Evolutionary conservation across 179 eudicot species (phyloP).

Genomic region (Corrigiola litoralis): DNA sequence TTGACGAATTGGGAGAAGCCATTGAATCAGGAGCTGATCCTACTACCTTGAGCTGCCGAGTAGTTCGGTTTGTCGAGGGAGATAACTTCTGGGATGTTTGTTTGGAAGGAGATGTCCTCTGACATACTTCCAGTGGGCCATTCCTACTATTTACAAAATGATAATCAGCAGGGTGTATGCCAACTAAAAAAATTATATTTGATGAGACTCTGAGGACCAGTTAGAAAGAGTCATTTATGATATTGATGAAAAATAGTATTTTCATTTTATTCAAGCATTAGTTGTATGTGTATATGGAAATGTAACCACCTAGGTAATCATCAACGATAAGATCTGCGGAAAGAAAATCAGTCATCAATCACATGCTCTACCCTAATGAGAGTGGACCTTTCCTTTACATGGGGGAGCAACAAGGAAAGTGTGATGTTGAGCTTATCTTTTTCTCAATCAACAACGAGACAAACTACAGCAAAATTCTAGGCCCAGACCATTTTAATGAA

Average conservation of each 20-base stretch:
- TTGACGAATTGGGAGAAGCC: conserved; percentile 46
- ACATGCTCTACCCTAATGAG: too few relatives aligned
- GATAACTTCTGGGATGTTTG: conserved; percentile 30
- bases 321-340: too few relatives aligned
- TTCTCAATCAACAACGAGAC: background rate
- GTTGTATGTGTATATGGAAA: too few relatives aligned
- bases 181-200: conserved; percentile 1
- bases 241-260: too few relatives aligned
- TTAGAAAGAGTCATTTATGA: too few relatives aligned
- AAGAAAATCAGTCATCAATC: too few relatives aligned
- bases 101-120: conserved; percentile 37
- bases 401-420: too few relatives aligned
- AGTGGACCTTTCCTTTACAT: too few relatives aligned
- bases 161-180: conserved; percentile 2
- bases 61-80: conserved; percentile 27
- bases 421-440: too few relatives aligned
- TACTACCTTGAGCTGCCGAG: conserved; percentile 45
- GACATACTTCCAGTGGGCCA: conserved; percentile 43
- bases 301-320: too few relatives aligned
- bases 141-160: conserved; percentile 31
- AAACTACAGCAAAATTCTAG: background rate
- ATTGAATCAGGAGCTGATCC: conserved; percentile 44
- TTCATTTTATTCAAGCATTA: too few relatives aligned
- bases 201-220: too few relatives aligned
- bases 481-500: background rate